phyloP scores from a whole-genome alignment of 169 alveolate genomes.

The Condylostoma magnum region DNA sequence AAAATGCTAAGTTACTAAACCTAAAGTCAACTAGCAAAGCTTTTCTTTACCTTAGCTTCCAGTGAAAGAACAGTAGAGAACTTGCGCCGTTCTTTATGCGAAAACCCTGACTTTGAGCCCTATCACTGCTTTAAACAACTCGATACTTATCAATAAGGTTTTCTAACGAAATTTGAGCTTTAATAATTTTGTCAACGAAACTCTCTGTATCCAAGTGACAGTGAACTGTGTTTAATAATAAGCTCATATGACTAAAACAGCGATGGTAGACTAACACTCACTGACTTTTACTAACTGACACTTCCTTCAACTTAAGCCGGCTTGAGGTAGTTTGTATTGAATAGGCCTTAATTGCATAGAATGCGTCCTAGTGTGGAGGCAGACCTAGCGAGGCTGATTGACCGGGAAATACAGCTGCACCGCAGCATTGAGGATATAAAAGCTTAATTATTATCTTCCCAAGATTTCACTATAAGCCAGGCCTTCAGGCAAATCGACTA shows the following conservation, averaged over 20 bases:
- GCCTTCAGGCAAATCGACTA: no score
- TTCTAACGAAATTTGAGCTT: background rate
- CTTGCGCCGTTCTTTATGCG: background rate
- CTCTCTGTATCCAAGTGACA: background rate
- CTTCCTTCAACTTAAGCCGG: conserved; percentile 2
- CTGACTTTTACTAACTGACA: background rate
- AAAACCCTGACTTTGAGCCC: conserved; percentile 27
- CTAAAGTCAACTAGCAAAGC: conserved; percentile 21
- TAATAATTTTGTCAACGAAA: background rate
- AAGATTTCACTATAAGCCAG: no score
- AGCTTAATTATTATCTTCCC: no score
- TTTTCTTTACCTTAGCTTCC: background rate
- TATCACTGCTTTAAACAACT: background rate
- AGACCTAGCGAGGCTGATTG: background rate
- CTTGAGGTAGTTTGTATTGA: background rate
- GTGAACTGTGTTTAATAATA: conserved; percentile 6
- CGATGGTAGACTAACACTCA: conserved; percentile 5
- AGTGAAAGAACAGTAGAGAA: conserved; percentile 16
- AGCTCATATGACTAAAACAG: background rate
- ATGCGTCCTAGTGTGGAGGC: background rate
- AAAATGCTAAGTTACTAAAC: conserved; percentile 18
- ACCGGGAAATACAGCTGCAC: background rate
- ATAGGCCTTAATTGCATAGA: background rate
- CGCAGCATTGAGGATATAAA: background rate
- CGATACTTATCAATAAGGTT: background rate